Base-by-base conservation (phyloP, 805 yeast species). In the Starmerella ratchasimensis region DNA sequence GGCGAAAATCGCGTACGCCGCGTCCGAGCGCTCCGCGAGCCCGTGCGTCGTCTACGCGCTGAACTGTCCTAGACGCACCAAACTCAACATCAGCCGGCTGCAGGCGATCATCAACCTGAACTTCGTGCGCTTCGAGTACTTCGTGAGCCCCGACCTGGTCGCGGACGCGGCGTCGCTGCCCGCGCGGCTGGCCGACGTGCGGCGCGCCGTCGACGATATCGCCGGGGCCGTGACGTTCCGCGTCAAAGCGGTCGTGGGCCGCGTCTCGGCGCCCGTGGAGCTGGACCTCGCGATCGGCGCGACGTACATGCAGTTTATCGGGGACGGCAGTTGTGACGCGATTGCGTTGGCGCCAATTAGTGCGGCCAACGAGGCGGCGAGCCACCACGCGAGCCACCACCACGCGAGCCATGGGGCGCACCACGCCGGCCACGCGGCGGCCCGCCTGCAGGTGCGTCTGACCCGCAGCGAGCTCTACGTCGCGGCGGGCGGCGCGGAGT, bases 181-280 rank as follows among this genome's bases (percentile, higher is more conserved):
- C 9, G 2, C 14, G 5, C 19, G 14, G 14, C 21, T 33, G 7
- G 13, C 17, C 7, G 26, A 22, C 9, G 27, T 31, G 3, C 29
- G 25, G 5, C 17, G 5, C 10, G 42, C 38, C 3, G 31, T 28
- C 14, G 30, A 22, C 3, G 42, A 38, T 25, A 17, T 38, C 13
- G 15, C n/a, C 6, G 28, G n/a, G 10, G 37, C 42, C 5, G 42
- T 38, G 5, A 30, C 16, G 17, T 38, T 38, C 24, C 15, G 8
- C 3, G 37, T 38, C 17, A 21, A 29, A 16, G 31, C 31, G 13
- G 14, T 18, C 9, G 22, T 20, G 3, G 28, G 22, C 2, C 4
- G 29, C 4, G 8, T 29, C n/a, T 16, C 21, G 7, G 6, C 3
- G 5, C 13, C 14, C 13, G 3, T 7, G 10, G 27, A 30, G 8